These are phyloP conservation scores for Aspergillus fructus DNA, from an alignment of 2,329 filamentous ascomycete species.

Conservation along the genomic window DNA sequence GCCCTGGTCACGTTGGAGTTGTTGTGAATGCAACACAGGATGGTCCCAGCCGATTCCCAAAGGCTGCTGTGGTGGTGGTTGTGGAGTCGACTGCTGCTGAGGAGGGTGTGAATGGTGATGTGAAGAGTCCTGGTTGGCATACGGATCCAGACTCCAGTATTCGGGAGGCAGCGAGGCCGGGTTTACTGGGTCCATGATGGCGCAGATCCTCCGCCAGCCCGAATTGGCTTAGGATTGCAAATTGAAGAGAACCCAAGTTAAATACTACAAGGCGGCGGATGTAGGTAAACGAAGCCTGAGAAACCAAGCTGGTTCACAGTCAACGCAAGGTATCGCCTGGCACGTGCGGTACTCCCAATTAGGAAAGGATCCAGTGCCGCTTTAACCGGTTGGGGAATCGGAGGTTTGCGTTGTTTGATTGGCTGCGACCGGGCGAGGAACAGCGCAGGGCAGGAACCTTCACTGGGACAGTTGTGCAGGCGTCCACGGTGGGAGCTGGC, in stretches of 20 bases:
- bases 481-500: background rate
- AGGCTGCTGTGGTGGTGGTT: slow-evolving; percentile 24
- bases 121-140: slow-evolving; percentile 24
- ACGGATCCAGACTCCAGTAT: slow-evolving; percentile 42
- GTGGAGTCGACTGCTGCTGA: slow-evolving; percentile 20
- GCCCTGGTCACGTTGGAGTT: slow-evolving; percentile 25
- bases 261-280: slow-evolving; percentile 8
- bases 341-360: slow-evolving; percentile 19
- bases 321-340: slow-evolving; percentile 18
- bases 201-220: slow-evolving; percentile 12
- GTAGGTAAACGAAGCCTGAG: background rate
- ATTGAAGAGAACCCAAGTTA: slow-evolving; percentile 5
- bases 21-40: slow-evolving; percentile 33
- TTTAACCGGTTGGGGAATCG: slow-evolving; percentile 9
- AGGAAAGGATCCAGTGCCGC: slow-evolving; percentile 17
- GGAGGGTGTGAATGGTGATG: slow-evolving; percentile 27
- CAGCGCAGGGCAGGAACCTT: slow-evolving; percentile 1
- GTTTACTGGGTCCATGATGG: slow-evolving; percentile 35
- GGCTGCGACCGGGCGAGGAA: slow-evolving; percentile 4
- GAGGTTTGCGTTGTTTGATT: slow-evolving; percentile 7
- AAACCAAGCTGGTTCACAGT: slow-evolving; percentile 4
- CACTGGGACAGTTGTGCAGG: slow-evolving; percentile 6
- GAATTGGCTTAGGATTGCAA: slow-evolving; percentile 1
- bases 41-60: slow-evolving; percentile 39
- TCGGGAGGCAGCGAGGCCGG: slow-evolving; percentile 30